Evolutionary conservation across 2,329 filamentous ascomycete genomes (phyloP).

Genomic region (Epicoccum nigrum): DNA sequence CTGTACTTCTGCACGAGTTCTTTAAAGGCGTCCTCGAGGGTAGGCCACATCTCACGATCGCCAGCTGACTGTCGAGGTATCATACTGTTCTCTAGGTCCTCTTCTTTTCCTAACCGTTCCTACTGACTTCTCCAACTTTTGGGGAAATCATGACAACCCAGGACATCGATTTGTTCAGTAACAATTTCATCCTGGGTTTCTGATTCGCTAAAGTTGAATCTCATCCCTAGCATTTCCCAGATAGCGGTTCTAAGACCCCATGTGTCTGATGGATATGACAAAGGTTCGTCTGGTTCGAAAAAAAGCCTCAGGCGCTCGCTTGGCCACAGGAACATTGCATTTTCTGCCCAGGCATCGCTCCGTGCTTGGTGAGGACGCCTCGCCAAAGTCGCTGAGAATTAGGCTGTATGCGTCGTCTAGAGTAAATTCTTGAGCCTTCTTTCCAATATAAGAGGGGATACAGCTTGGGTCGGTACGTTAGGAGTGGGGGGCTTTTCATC

Average conservation of each 20-base stretch:
- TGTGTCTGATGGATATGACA: conserved; percentile 22
- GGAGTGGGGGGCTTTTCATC: conserved; percentile 12
- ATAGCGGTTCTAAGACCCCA: conserved; percentile 22
- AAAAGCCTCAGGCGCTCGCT: conserved; percentile 18
- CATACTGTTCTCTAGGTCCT: not conserved
- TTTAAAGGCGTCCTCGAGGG: conserved; percentile 16
- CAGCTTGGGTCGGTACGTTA: conserved; percentile 12
- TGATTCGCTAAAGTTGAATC: conserved; percentile 15
- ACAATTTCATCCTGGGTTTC: conserved; percentile 18
- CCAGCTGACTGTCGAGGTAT: conserved; percentile 5
- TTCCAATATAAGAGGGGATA: conserved; percentile 19
- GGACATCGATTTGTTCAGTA: conserved; percentile 18
- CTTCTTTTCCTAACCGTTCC: conserved; percentile 9
- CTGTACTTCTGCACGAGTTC: conserved; percentile 19
- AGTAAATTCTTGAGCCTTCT: conserved; percentile 16
- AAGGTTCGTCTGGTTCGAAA: conserved; percentile 14
- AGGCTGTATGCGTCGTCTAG: conserved; percentile 13
- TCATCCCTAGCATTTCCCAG: conserved; percentile 22
- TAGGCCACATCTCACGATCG: conserved; percentile 15
- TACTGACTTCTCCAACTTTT: conserved; percentile 13
- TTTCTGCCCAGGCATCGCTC: conserved; percentile 18
- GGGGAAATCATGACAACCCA: conserved; percentile 16
- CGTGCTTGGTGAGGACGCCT: conserved; percentile 16
- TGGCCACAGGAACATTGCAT: conserved; percentile 15
- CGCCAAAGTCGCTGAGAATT: conserved; percentile 20